Percentiles rank a stretch among this genome's conserved stretches.
phyloP scores from a whole-genome alignment of 805 yeast species.

The Candida suzukii region DNA sequence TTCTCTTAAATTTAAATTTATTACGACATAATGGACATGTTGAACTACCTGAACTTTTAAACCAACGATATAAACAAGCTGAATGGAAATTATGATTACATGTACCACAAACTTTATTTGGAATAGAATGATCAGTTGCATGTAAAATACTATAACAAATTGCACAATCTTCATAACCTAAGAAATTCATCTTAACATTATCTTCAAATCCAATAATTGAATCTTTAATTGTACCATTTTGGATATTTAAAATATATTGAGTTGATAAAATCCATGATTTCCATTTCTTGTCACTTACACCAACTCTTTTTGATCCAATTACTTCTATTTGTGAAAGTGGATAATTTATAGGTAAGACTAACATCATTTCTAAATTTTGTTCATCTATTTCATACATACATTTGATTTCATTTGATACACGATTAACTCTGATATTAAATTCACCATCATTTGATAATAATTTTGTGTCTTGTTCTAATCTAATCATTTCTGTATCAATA shows the following conservation, averaged over 20 bases:
- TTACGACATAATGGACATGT: slow-evolving; percentile 92
- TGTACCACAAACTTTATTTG: slow-evolving; percentile 80
- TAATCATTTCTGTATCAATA: slow-evolving; percentile 45
- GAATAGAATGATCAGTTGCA: slow-evolving; percentile 79
- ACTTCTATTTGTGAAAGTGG: slow-evolving; percentile 75
- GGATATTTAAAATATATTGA: slow-evolving; percentile 70
- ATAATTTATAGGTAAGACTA: slow-evolving; percentile 64
- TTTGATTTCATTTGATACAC: slow-evolving; percentile 57
- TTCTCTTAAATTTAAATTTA: slow-evolving; percentile 24
- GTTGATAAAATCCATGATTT: slow-evolving; percentile 92
- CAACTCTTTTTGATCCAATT: slow-evolving; percentile 71
- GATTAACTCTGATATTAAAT: slow-evolving; percentile 55
- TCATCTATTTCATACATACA: slow-evolving; percentile 79
- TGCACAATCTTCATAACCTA: slow-evolving; percentile 95
- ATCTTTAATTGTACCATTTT: slow-evolving; percentile 64
- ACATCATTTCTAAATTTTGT: slow-evolving; percentile 72
- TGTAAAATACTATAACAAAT: slow-evolving; percentile 91
- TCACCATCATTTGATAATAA: slow-evolving; percentile 29
- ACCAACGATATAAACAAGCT: slow-evolving; percentile 95
- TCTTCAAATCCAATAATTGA: slow-evolving; percentile 62
- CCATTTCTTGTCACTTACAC: slow-evolving; percentile 90
- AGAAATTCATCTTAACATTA: slow-evolving; percentile 78
- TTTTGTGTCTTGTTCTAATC: slow-evolving; percentile 19
- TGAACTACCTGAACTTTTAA: slow-evolving; percentile 84
- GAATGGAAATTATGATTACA: slow-evolving; percentile 94